Conservation (phyloP, 129 eudicot genomes). For the Glebionis coronaria region DNA sequence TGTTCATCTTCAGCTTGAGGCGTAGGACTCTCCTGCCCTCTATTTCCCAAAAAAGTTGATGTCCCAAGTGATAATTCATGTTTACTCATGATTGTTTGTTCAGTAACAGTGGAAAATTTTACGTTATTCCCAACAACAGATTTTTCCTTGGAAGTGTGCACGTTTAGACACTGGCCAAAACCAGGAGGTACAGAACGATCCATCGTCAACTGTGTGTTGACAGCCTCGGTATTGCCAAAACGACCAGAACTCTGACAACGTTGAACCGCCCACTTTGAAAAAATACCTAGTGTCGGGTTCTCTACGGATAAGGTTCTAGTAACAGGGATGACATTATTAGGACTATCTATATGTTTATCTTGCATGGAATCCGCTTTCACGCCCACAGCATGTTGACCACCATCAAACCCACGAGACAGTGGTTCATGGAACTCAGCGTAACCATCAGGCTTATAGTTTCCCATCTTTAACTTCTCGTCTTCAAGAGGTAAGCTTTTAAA, state of each 20-base stretch:
- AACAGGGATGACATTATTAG: slow-evolving; percentile 20
- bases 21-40: slow-evolving; percentile 3
- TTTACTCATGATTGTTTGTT: neutral
- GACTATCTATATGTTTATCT: slow-evolving; percentile 11
- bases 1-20: slow-evolving; percentile 16
- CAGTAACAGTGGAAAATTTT: too few species aligned
- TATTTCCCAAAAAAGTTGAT: slow-evolving; percentile 19
- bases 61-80: slow-evolving; percentile 24
- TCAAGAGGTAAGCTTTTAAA: slow-evolving; percentile 19
- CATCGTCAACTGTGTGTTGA: slow-evolving; percentile 27
- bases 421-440: slow-evolving; percentile 11
- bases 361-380: slow-evolving; percentile 8
- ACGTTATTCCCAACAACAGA: too few species aligned
- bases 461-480: slow-evolving; percentile 20
- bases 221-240: slow-evolving; percentile 15
- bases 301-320: slow-evolving; percentile 29
- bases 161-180: slow-evolving; percentile 19
- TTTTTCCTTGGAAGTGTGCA: slow-evolving; percentile 15
- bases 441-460: slow-evolving; percentile 6
- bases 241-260: too few species aligned
- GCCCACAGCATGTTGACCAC: slow-evolving; percentile 17
- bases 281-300: slow-evolving; percentile 20
- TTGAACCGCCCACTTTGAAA: slow-evolving; percentile 19
- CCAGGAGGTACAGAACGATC: slow-evolving; percentile 31
- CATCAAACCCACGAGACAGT: slow-evolving; percentile 16